These are phyloP conservation scores for Bacterosira constricta DNA, from an alignment of 108 stramenopile species.

Conservation along the genomic window DNA sequence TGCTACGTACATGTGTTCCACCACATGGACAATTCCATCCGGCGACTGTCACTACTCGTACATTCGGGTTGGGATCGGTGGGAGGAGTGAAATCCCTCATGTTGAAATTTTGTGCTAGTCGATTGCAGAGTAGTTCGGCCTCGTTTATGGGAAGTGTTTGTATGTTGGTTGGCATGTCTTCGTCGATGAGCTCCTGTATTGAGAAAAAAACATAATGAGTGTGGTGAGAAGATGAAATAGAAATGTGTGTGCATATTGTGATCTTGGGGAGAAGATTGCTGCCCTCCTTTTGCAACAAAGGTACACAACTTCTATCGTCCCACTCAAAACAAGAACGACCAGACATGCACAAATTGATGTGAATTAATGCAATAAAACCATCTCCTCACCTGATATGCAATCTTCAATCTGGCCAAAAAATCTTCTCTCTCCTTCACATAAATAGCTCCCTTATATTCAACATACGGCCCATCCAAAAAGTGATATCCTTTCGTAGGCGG, in stretches of 20 bases:
- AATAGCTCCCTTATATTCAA: constrained; percentile 72
- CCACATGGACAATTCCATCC: constrained; percentile 78
- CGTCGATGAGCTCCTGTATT: constrained; percentile 52
- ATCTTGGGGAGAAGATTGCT: no score
- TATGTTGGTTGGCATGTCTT: constrained; percentile 67
- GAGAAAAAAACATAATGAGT: neutral
- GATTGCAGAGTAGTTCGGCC: constrained; percentile 56
- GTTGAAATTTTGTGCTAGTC: constrained; percentile 51
- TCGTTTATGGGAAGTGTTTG: constrained; percentile 49
- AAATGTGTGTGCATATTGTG: no score
- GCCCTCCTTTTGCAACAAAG: neutral
- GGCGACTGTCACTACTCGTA: constrained; percentile 76
- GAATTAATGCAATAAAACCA: no score
- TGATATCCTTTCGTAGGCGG: constrained; percentile 84
- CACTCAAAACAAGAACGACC: neutral
- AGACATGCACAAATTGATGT: no score
- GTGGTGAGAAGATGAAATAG: neutral
- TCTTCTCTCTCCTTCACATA: constrained; percentile 43
- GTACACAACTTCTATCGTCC: neutral
- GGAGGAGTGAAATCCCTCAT: constrained; percentile 29
- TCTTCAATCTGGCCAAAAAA: constrained; percentile 51
- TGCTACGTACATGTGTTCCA: constrained; percentile 74
- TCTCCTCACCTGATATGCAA: constrained; percentile 48
- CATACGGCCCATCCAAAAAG: constrained; percentile 86
- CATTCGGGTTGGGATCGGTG: constrained; percentile 29